phyloP scores from a whole-genome alignment of 257 asterid genomes.

The Solanum bulbocastanum region DNA sequence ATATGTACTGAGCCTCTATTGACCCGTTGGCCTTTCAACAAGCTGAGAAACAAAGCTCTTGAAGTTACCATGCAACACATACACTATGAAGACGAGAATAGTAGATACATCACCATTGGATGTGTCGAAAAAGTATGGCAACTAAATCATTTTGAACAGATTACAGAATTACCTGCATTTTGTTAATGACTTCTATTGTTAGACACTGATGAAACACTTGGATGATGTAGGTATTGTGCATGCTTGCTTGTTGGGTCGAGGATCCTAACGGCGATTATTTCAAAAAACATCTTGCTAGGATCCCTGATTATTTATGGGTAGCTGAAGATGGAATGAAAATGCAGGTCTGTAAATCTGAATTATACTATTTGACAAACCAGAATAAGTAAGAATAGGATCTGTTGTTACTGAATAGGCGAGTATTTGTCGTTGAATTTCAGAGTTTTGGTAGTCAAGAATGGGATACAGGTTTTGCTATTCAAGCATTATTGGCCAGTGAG shows the following conservation, averaged over 20 bases:
- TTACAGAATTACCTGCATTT: not conserved
- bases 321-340: slow-evolving; percentile 85
- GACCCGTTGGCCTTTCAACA: slow-evolving; percentile 68
- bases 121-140: slow-evolving; percentile 43
- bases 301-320: slow-evolving; percentile 69
- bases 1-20: slow-evolving; percentile 50
- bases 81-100: slow-evolving; percentile 65
- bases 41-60: slow-evolving; percentile 53
- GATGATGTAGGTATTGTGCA: slow-evolving; percentile 30
- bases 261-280: slow-evolving; percentile 67
- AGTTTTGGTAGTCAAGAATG: slow-evolving; percentile 86
- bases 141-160: not conserved
- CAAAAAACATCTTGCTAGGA: slow-evolving; percentile 66
- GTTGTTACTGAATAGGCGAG: not conserved
- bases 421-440: slow-evolving; percentile 21
- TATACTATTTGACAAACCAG: not conserved
- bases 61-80: slow-evolving; percentile 59
- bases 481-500: slow-evolving; percentile 63
- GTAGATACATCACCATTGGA: slow-evolving; percentile 65
- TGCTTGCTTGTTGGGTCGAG: slow-evolving; percentile 81
- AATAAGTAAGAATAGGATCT: not conserved
- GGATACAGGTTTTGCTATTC: slow-evolving; percentile 81
- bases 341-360: slow-evolving; percentile 35
- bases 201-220: not conserved
- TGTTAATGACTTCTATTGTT: not conserved